Base-by-base conservation (phyloP, 495 filamentous ascomycete genomes). In the Lophiostoma macrostomum region DNA sequence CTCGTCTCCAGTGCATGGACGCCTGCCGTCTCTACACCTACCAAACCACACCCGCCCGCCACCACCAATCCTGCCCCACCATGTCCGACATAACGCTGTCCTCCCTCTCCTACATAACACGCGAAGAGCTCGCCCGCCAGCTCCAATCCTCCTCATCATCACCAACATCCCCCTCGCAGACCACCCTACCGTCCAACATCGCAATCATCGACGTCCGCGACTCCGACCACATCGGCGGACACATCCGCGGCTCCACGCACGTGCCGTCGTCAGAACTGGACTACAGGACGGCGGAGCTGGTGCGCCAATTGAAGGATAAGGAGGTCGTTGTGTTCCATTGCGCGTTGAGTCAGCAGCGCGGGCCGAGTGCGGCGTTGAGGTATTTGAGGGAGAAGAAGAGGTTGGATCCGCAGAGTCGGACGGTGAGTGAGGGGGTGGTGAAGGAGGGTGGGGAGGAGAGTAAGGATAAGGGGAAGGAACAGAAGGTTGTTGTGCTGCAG, bases 251-350 rank as follows among this genome's bases (percentile, higher is more conserved):
- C 29, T 87, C 85, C 16, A 77, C 76, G 28, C 87, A 95, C 74
- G 77, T 87, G 30, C 91, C 94, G 5, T 88, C 80, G 48, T 71
- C 67, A 29, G 76, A 78, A 2, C 80, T 95, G 27, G 88, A 94
- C 64, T 75, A 80, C 67, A 80, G 76, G 51, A 77, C 91, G 53
- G 88, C 93, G 0, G 87, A 89, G 55, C 80, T 98, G 23, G 78
- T 95, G 3, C 84, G 87, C 43, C 83, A 79, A 46, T 80, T 96
- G 25, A 69, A 82, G 53, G 83, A 86, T 64, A 89, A 87, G 64
- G 78, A 94, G 35, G 82, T 76, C 32, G 88, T 98, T 19, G 81
- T 98, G 14, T 98, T 98, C 68, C 94, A 98, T 71, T 98, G 93
- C 71, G 85, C 87, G n/a, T 73, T 97, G 25, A 89, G 85, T 58